Base-by-base conservation (phyloP, 2,329 filamentous ascomycete genomes). In the Raffaelea ambrosiae region DNA sequence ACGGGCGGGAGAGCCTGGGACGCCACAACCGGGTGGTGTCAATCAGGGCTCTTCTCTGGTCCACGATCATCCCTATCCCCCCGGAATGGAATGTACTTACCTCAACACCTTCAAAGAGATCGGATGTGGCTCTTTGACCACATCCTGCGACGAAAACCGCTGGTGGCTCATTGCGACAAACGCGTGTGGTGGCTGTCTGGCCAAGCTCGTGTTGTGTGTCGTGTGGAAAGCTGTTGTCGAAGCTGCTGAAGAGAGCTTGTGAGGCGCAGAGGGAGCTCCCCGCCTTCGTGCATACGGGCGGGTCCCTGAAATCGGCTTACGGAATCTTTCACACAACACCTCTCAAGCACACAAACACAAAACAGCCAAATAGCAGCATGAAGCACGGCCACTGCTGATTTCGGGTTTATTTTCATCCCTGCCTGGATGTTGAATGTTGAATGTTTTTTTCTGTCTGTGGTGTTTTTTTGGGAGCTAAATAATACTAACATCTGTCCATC, bases 91-190 rank as follows among this genome's bases (percentile, higher is more conserved):
- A 2, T 18, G 14, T 13, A 45, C 62, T 54, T 69, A 83, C 83
- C 83, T 71, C 35, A 86, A 70, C 44, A 86, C 86, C 70, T 90
- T 91, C 46, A 90, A 70, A 45, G 85, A 89, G 41, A 90, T 79
- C 19, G 83, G 80, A 65, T 90, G 86, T 35, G 86, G 84, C 66
- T 90, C 86, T 64, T 88, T 88, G 51, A 75, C 64, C 3, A 71
- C 67, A 51, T 80, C 77, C 49, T 76, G 70, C 14, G 76, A 77
- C 8, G 74, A 68, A 55, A 76, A 78, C 55, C 74, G 65, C 61
- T 79, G 76, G 57, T 81, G 76, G 62, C 73, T 78, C 76, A 80
- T 80, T 10, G 52, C 50, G 40, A 19, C 10, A n/a, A 21, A 4
- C 7, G 36, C 16, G 33, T 22, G 26, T 7, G 26, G n/a, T n/a